Base-by-base conservation (phyloP, 495 filamentous ascomycete genomes). In the Neurospora sublineolata region DNA sequence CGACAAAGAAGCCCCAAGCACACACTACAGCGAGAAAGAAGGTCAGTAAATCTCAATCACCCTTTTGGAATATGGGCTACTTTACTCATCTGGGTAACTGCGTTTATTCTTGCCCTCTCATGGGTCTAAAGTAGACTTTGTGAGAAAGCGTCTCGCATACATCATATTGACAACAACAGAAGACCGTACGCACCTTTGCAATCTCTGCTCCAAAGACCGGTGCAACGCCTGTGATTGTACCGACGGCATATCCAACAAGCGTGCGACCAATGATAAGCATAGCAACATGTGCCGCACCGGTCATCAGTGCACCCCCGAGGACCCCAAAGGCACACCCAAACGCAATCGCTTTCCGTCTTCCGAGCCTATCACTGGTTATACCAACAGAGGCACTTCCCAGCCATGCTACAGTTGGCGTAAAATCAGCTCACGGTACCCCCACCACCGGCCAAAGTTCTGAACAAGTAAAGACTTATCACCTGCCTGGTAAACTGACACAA, bases 261-360 rank as follows among this genome's bases (percentile, higher is more conserved):
- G 84, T 81, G 52, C 86, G 83, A n/a, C 85, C 85, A 60, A 82
- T 81, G 70, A 87, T 85, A 5, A 87, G 74, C 85, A 87, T 87
- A 67, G 82, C 81, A 70, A 86, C 79, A 52, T 81, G 84, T 6
- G 81, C 76, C 0, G 85, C 83, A 11, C 85, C 85, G 38, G 81
- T 83, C 78, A 87, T 86, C 38, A 87, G 77, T 0, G 83, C 84
- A 30, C 81, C 82, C 2, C 85, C 86, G 4, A 87, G 70, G 7
- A 76, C 79, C 16, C 83, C 84, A 67, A 84, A 80, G 8, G 83
- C 71, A 5, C 81, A 84, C 37, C 86, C 86, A 64, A 84, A 79
- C 67, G 84, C 83, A 39, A 87, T 82, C 27, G 81, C 82, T 72
- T 78, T 82, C 7, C 82, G 78, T 20, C 86, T 79, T 14, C 86